Evolutionary conservation across 441 rosid species (phyloP).

Genomic region (Sinapis alba): DNA sequence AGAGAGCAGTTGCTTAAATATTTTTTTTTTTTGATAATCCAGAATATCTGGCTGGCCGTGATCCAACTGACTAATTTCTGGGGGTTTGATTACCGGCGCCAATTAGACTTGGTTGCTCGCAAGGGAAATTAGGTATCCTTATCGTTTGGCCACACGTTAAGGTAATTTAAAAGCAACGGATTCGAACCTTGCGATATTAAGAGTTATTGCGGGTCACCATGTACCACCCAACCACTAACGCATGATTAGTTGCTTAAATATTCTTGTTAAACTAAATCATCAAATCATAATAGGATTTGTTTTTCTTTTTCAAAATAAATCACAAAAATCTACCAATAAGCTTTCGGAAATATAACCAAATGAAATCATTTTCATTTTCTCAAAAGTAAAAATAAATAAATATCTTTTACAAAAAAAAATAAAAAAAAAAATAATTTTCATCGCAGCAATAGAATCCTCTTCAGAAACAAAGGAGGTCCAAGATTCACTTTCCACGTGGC

Average conservation of each 20-base stretch:
- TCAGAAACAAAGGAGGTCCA: slow-evolving; percentile 19
- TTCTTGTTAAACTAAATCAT: not conserved
- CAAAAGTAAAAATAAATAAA: not conserved
- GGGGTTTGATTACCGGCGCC: no score
- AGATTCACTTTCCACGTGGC: slow-evolving; percentile 37
- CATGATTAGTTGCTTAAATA: not conserved
- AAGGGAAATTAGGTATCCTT: no score
- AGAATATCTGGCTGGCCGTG: no score
- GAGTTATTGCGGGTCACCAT: no score
- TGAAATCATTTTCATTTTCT: not conserved
- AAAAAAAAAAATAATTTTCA: not conserved
- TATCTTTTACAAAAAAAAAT: no score
- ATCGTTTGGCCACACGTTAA: no score
- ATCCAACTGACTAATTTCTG: no score
- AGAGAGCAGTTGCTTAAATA: not conserved
- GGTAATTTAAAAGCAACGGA: no score
- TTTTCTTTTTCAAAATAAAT: not conserved
- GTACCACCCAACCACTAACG: no score
- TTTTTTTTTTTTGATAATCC: no score
- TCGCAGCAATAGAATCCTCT: not conserved
- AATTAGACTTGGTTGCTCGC: no score
- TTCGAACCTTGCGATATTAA: no score
- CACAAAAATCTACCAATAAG: not conserved
- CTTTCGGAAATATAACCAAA: not conserved
- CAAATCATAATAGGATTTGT: not conserved